These are phyloP conservation scores for Musa itinerans DNA, from an alignment of 176 grass and related monocot genomes.

Conservation along the genomic window DNA sequence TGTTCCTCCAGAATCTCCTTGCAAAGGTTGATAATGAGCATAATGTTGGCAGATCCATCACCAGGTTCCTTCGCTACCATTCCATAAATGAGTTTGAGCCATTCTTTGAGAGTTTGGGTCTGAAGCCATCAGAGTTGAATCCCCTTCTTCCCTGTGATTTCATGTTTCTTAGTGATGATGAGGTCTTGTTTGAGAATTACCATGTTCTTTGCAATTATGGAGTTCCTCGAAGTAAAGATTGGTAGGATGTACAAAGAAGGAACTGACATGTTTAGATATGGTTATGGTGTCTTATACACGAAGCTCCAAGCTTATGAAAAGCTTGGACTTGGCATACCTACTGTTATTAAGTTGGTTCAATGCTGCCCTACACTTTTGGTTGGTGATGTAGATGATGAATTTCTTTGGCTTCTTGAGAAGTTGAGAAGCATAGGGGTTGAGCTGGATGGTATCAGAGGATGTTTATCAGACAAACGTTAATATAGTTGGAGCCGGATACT, in stretches of 20 bases:
- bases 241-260: slow-evolving; percentile 50
- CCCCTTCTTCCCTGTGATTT: slow-evolving; percentile 32
- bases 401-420: slow-evolving; percentile 35
- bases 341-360: slow-evolving; percentile 35
- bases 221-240: slow-evolving; percentile 38
- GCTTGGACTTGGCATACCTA: slow-evolving; percentile 32
- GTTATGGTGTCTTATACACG: slow-evolving; percentile 15
- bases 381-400: slow-evolving; percentile 31
- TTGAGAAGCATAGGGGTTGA: slow-evolving; percentile 36
- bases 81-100: slow-evolving; percentile 63
- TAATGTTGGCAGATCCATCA: slow-evolving; percentile 19
- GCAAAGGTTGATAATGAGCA: slow-evolving; percentile 13
- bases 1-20: slow-evolving; percentile 31
- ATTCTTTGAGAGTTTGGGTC: slow-evolving; percentile 54
- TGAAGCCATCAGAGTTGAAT: slow-evolving; percentile 22
- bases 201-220: slow-evolving; percentile 44
- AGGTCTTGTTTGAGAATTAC: slow-evolving; percentile 42
- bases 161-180: slow-evolving; percentile 42
- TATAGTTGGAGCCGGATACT: slow-evolving; percentile 41
- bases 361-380: slow-evolving; percentile 40
- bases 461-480: slow-evolving; percentile 36
- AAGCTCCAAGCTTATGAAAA: slow-evolving; percentile 43
- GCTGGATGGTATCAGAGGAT: slow-evolving; percentile 34
- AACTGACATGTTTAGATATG: slow-evolving; percentile 32
- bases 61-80: slow-evolving; percentile 34